phyloP scores from a whole-genome alignment of 2,329 filamentous ascomycete genomes.

The Diplodia corticola region DNA sequence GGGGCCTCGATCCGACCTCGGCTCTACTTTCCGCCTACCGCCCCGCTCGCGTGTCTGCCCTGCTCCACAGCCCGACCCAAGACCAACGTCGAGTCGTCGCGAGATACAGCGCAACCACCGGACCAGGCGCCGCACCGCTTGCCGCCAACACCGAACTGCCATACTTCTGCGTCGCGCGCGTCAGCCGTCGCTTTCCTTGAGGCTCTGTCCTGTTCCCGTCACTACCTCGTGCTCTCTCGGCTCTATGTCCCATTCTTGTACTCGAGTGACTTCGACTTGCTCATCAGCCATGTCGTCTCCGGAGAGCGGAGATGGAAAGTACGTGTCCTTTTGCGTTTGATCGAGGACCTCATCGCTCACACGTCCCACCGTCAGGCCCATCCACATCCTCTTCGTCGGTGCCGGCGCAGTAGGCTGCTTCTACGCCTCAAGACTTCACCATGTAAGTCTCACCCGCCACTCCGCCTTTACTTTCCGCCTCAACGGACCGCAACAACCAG shows the following conservation, averaged over 20 bases:
- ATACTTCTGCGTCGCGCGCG: too few species aligned
- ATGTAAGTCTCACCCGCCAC: constrained; percentile 66
- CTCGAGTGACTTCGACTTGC: neutral
- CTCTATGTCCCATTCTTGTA: neutral
- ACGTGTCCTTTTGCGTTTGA: neutral
- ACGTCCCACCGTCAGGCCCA: constrained; percentile 26
- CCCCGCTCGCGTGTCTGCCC: neutral
- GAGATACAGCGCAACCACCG: neutral
- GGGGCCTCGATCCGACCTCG: constrained; percentile 8
- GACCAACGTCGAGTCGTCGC: neutral
- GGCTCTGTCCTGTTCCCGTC: neutral
- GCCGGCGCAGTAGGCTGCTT: constrained; percentile 72
- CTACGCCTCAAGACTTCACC: constrained; percentile 68
- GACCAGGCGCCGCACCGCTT: neutral
- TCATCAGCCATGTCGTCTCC: neutral
- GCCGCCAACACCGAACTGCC: neutral
- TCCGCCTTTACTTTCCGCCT: constrained; percentile 58
- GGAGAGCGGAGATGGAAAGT: neutral
- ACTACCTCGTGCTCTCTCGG: neutral
- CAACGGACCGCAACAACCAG: neutral
- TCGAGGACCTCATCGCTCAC: neutral
- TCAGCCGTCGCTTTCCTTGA: neutral
- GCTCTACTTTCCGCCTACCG: neutral
- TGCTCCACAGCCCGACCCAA: constrained; percentile 6
- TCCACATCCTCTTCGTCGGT: constrained; percentile 66